Conservation (phyloP, 2,329 filamentous ascomycete species). For the Lachnum nothofagi region DNA sequence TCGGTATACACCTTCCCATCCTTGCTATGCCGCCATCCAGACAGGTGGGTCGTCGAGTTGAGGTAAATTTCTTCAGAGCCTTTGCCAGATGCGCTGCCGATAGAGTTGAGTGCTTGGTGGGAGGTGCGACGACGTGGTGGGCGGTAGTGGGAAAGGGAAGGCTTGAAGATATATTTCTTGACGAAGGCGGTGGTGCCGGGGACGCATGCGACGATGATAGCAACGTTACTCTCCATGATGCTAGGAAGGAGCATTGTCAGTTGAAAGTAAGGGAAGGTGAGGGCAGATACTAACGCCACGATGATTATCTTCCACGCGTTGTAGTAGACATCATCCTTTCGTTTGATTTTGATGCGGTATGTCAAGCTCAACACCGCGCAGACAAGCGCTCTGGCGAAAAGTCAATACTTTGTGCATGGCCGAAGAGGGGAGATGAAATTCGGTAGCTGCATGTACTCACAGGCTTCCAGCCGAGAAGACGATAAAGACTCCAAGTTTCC, state of each 20-base stretch:
- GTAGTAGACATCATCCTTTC: neutral
- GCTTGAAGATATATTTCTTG: slow-evolving; percentile 2
- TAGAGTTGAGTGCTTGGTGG: neutral
- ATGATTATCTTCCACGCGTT: slow-evolving; percentile 4
- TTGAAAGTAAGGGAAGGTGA: neutral
- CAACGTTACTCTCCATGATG: slow-evolving; percentile 9
- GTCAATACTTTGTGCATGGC: neutral
- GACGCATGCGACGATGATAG: slow-evolving; percentile 10
- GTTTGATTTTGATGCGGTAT: slow-evolving; percentile 1
- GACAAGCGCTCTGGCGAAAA: neutral
- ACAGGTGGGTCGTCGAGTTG: neutral
- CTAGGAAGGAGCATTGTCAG: neutral
- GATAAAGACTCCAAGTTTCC: slow-evolving; percentile 45
- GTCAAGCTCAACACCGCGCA: slow-evolving; percentile 2
- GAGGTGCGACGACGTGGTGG: neutral
- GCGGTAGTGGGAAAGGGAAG: neutral
- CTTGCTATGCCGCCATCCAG: neutral
- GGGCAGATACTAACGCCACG: neutral
- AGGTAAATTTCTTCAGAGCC: neutral
- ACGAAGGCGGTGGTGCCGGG: slow-evolving; percentile 6
- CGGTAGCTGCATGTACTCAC: slow-evolving; percentile 21
- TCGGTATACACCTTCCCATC: neutral
- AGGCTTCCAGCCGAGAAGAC: slow-evolving; percentile 35
- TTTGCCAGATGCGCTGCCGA: neutral
- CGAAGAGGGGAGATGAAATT: neutral